Evolutionary conservation across 306 rosid genomes (phyloP).

Genomic region (Cicer arietinum): DNA sequence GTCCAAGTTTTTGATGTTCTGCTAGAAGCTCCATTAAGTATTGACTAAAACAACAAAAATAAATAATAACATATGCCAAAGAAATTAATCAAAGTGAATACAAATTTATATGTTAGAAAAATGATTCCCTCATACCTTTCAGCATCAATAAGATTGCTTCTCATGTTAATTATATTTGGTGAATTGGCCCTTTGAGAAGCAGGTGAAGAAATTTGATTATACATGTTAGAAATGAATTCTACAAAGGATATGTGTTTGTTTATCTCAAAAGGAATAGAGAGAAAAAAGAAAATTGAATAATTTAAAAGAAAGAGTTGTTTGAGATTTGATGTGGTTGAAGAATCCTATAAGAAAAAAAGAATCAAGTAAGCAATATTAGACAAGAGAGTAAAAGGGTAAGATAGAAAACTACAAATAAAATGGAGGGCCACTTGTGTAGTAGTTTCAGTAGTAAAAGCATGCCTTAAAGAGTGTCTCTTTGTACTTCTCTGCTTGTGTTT

Average conservation of each 20-base stretch:
- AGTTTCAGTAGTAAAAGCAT: slow-evolving; percentile 57
- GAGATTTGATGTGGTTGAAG: slow-evolving; percentile 33
- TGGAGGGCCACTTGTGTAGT: slow-evolving; percentile 59
- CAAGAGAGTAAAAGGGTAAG: slow-evolving; percentile 39
- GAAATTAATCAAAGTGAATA: slow-evolving; percentile 31
- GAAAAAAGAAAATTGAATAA: background rate
- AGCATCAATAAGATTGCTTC: slow-evolving; percentile 56
- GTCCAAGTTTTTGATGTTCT: slow-evolving; percentile 63
- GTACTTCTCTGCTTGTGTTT: slow-evolving; percentile 48
- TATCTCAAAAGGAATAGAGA: slow-evolving; percentile 21
- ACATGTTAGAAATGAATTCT: slow-evolving; percentile 56
- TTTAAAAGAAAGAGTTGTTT: slow-evolving; percentile 10
- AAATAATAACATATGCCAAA: slow-evolving; percentile 34
- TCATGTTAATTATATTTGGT: slow-evolving; percentile 51
- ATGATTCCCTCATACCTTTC: slow-evolving; percentile 47
- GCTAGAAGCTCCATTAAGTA: slow-evolving; percentile 59
- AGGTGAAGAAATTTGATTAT: slow-evolving; percentile 54
- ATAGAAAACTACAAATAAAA: slow-evolving; percentile 48
- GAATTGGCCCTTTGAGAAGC: slow-evolving; percentile 58
- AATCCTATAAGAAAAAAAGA: slow-evolving; percentile 34
- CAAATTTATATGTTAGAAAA: background rate
- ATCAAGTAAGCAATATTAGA: slow-evolving; percentile 38
- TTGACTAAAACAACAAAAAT: slow-evolving; percentile 51
- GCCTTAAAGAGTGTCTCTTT: slow-evolving; percentile 50
- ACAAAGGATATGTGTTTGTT: slow-evolving; percentile 20